Evolutionary conservation across 257 asterid species (phyloP), one percentile per base, ranked within the genome.

Genomic region (Eustoma russellianum): DNA sequence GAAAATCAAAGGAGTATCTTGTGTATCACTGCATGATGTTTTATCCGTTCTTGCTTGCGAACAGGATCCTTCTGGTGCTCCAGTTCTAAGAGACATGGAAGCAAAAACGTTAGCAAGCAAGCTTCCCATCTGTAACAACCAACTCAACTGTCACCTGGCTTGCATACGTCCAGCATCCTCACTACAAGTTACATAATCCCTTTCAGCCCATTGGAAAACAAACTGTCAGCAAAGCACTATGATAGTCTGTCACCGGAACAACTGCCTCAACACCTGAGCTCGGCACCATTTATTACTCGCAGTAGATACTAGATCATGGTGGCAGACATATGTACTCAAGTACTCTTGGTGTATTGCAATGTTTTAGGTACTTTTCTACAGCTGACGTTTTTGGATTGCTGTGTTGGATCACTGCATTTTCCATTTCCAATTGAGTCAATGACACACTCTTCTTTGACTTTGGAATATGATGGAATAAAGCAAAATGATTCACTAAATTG

Each of bases 31-130:
- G 19, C 17, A 47, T n/a, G 17, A 9, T 4, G 5, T 49, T 41
- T 18, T 49, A 18, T 30, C 10, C 3, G 13, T 35, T 50, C 11
- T 52, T 56, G 28, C 12, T 38, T 52, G 19, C 55, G 5, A 51
- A 58, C 47, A 87, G 87, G 96, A 87, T 60, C 83, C 92, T 17
- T 72, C 81, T 7, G 89, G 94, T 45, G 82, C 87, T 49, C 89
- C 85, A 0, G 83, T 85, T 54, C 63, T 85, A 0, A 74, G 63
- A 69, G 94, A 87, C 58, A 77, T 74, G 52, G 96, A 87, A 51
- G 70, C 74, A 13, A 43, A 69, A 15, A 74, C 69, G 13, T 63
- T 17, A 50, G 66, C 81, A 3, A 67, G 58, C 47, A 77, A 77
- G 68, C 96, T 87, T 48, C 96, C 96, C 1, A 58, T 68, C 13